Conservation (phyloP, 2,329 filamentous ascomycete species). For the Claviceps africana region DNA sequence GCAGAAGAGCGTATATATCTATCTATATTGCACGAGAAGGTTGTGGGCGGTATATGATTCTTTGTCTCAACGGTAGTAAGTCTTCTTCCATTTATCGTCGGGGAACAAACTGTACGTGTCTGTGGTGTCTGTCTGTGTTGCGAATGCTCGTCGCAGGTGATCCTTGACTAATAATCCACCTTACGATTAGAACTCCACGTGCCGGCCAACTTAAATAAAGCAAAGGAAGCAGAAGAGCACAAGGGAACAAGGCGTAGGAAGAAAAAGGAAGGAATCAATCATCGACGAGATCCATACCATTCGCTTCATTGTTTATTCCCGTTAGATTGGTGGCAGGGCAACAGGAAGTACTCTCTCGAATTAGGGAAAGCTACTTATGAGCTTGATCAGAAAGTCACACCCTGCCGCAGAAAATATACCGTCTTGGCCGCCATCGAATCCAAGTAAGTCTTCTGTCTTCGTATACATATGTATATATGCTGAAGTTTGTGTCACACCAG, state of each 20-base stretch:
- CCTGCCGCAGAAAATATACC: not conserved
- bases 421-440: not conserved
- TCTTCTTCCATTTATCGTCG: not conserved
- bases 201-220: not conserved
- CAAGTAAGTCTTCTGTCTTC: not conserved
- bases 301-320: not conserved
- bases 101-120: not conserved
- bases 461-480: too few species aligned
- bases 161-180: not conserved
- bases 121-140: not conserved
- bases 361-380: not conserved
- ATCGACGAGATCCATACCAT: not conserved
- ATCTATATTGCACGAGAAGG: not conserved
- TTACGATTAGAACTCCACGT: not conserved
- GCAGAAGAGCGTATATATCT: not conserved
- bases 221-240: not conserved
- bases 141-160: not conserved
- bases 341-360: not conserved
- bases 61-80: not conserved
- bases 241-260: too few species aligned
- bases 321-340: not conserved
- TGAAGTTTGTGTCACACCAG: not conserved
- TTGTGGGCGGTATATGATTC: not conserved
- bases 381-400: not conserved
- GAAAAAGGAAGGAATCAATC: not conserved